Conservation (phyloP, 805 yeast species). For the Starmerella asiatica region DNA sequence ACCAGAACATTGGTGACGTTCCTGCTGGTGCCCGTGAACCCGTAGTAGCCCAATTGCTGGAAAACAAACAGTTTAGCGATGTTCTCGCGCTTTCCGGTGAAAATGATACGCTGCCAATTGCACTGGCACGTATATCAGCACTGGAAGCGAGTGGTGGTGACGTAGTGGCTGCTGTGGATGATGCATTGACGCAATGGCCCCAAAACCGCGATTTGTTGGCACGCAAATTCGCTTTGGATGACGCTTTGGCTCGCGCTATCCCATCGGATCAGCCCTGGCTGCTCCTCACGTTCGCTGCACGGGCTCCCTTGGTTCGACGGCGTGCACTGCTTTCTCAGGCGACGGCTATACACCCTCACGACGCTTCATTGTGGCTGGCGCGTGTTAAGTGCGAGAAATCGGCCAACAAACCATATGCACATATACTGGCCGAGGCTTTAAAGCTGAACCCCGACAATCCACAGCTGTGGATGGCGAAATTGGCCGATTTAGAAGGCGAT, state of each 20-base stretch:
- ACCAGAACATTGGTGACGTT: too few species aligned
- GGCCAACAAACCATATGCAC: slow-evolving; percentile 1
- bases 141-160: background rate
- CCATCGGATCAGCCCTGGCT: background rate
- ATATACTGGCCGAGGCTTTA: slow-evolving; percentile 45
- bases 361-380: slow-evolving; percentile 11
- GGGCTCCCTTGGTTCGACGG: background rate
- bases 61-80: too few species aligned
- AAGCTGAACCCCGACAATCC: slow-evolving; percentile 47
- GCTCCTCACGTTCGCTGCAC: background rate
- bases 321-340: slow-evolving; percentile 14
- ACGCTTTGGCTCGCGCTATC: background rate
- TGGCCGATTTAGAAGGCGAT: slow-evolving; percentile 33
- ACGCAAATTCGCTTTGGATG: background rate
- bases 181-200: background rate
- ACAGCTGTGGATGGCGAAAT: slow-evolving; percentile 49
- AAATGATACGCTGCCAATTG: background rate
- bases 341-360: slow-evolving; percentile 1
- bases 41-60: background rate
- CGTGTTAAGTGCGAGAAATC: slow-evolving; percentile 4
- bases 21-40: background rate
- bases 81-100: too few species aligned
- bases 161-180: background rate
- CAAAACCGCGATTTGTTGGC: background rate
- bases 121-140: background rate